Evolutionary conservation across 2,329 filamentous ascomycete species (phyloP), one percentile per base, ranked within the genome.

Genomic region (Fusarium phyllophilum): DNA sequence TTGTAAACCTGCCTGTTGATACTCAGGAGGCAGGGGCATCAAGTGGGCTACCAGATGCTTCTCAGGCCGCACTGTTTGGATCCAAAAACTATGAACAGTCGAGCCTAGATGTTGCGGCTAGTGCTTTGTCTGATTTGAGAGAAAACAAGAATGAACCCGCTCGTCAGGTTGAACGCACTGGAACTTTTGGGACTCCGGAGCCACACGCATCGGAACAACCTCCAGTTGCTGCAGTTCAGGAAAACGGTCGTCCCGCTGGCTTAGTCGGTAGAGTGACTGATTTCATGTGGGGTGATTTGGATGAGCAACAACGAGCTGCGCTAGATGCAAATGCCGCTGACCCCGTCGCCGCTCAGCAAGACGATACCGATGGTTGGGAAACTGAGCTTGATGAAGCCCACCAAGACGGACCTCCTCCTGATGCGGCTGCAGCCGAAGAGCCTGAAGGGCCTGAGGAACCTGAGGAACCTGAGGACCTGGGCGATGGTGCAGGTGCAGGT

Each of bases 401-500:
- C 4, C 82, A 84, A 71, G 68, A 62, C 66, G 84, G 82, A 29
- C 80, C 82, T 51, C 82, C 77, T 22, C 73, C 76, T 42, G 72
- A 72, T 36, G 78, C 68, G 20, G 70, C 49, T 38, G 69, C 41
- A 24, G 64, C 70, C 20, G 72, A 72, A 8, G 81, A 79, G 14
- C 77, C 79, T 13, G 77, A 55, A 26, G 66, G 70, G 15, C 51
- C 80, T 26, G 85, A 92, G 66, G 89, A 89, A 26, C 26, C 26
- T 13, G 77, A 55, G 31, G 66, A 72, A 18, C 51, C 80, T 26
- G 85, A 92, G 66, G 89, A 89, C 3, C 85, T 89, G 29, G 90
- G 90, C 59, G 92, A 89, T 49, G 91, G 89, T n/a, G 88, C 88
- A 26, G 90, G 89, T 22, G 88, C 87, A 26, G 90, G 89, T 55